Base-by-base conservation (phyloP, 1,284 basidiomycete species). In the Cryptococcus depauperatus region DNA sequence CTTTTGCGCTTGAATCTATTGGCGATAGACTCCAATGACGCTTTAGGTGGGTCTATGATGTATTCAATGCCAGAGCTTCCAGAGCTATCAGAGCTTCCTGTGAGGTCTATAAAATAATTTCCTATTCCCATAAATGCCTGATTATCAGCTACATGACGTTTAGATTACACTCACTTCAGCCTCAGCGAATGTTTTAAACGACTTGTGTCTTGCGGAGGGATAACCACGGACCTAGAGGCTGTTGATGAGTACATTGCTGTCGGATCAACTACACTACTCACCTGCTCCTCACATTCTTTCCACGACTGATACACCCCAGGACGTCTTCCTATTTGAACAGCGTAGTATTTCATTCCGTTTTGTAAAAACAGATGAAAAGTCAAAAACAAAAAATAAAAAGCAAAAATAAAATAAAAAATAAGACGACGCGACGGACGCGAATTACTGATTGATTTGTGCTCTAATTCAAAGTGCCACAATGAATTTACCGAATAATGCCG, bases 311-410 rank as follows among this genome's bases (percentile, higher is more conserved):
- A 63, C 1, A 63, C 54, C 4, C 61, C 61, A 3, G 59, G 59
- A 11, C 29, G n/a, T 35, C 60, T 27, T 14, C 60, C 60, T 11
- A 41, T 28, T 28, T 43, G 44, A n/a, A 62, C 60, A 3, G 50
- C 58, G 41, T 59, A 60, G 48, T 43, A 57, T 35, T 53, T 54
- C n/a, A n/a, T n/a, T n/a, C n/a, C n/a, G n/a, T n/a, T n/a, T n/a
- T n/a, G n/a, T n/a, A n/a, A n/a, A n/a, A n/a, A n/a, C n/a, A n/a
- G n/a, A n/a, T n/a, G n/a, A n/a, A n/a, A n/a, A n/a, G n/a, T n/a
- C 16, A 21, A 37, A 13, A 37, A 37, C 35, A 37, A 37, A 14
- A 33, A 37, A n/a, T n/a, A n/a, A n/a, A n/a, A n/a, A n/a, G n/a
- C n/a, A n/a, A n/a, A n/a, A n/a, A n/a, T n/a, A n/a, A n/a, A n/a